Evolutionary conservation across 2,329 filamentous ascomycete species (phyloP), one percentile per base, ranked within the genome.

Genomic region (Fusarium pseudoanthophilum): DNA sequence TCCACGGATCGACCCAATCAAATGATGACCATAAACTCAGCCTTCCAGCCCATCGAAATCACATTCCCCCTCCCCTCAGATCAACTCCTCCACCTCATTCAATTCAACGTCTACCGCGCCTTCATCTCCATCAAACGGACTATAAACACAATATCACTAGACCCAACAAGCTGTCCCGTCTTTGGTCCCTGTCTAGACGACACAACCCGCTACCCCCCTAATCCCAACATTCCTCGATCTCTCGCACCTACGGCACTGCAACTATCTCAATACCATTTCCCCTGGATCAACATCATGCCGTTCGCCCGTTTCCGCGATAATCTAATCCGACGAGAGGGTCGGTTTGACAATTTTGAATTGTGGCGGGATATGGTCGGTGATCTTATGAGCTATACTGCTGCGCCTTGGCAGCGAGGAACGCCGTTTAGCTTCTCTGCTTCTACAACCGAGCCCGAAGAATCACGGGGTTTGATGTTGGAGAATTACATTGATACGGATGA

Each of bases 41-140:
- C 2, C 7, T 0, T 14, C 4, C 20, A 39, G 24, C 20, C 34
- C 11, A 18, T 7, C 2, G 39, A 5, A 5, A 6, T 5, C 14
- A 18, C 4, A 10, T 60, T 49, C 2, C 60, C 60, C 3, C 42
- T 64, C 4, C 20, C 60, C 1, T 64, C 55, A 1, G 60, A 64
- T 16, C 43, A 49, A 6, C 55, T 64, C 7, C 53, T 64, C 4
- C 43, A 64, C 7, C 43, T 60, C 9, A 60, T 64, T 4, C 55
- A 60, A 11, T 49, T 40, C 15, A 64, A 64, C 7, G 43, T 64
- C 14, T 64, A 36, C 36, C 55, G 55, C 15, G 55, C 55, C 9
- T 64, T 64, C 2, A 42, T 64, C 7, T 49, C 55, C 15, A 64
- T 64, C 7, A 64, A 64, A 28, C 36, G 28, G 10, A 64, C 20